Evolutionary conservation across 139 green algal species (phyloP), one percentile per base, ranked within the genome.

Genomic region (Tetraselmis chui): DNA sequence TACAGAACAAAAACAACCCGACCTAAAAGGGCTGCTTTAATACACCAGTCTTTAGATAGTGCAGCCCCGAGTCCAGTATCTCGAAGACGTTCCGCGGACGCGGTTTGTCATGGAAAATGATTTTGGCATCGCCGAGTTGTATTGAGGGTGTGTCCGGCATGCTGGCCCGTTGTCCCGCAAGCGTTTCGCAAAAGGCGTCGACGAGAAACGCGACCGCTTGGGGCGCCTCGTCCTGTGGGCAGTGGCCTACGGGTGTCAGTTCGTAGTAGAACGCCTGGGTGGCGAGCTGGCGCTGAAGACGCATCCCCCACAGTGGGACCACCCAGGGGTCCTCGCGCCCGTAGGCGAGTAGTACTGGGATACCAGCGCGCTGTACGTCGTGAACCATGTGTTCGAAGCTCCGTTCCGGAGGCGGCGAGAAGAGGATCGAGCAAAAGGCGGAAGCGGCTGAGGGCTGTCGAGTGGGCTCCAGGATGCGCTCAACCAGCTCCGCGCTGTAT

Each of bases 281-380:
- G 78, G 82, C 79, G 11, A 86, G 26, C 23, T 76, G 75, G 29
- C 83, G 80, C 31, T 84, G 83, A 23, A 79, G 77, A 2, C 83
- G 81, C 31, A 78, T 75, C 1, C 87, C 91, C 91, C 91, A 95
- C 79, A 92, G 26, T 24, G 90, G 90, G 78, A 90, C 84, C 28
- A 95, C 89, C 91, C 91, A 93, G 24, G 90, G 91, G 81, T 93
- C 91, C n/a, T 93, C 88, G 76, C 80, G 77, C 30, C 86, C 32
- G 58, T 86, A 86, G 22, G 79, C 74, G 45, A 89, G 80, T 59
- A 77, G 76, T 74, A 31, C 85, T 32, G 45, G 82, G 80, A 80
- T 77, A 83, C 11, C 76, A 76, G 59, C 89, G 25, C 82, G 84
- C 67, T 87, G 80, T 1, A 88, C 84, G 1, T 74, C 29, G 29